These are phyloP conservation scores for Botrytis galanthina DNA, from an alignment of 2,329 filamentous ascomycete species.

Conservation along the genomic window DNA sequence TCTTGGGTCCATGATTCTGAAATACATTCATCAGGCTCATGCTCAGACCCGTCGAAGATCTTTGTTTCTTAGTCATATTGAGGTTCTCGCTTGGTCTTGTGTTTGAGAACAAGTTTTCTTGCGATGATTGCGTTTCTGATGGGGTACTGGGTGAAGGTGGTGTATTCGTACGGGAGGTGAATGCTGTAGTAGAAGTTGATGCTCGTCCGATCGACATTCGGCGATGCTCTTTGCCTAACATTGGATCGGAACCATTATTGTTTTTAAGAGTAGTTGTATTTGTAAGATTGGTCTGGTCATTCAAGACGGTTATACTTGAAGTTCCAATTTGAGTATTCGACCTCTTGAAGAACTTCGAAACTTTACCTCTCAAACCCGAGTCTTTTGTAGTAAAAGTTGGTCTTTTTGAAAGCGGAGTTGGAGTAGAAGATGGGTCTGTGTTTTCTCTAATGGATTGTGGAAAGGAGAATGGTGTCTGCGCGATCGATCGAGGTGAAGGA, in stretches of 20 bases:
- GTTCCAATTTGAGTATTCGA: slow-evolving; percentile 24
- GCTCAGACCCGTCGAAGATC: slow-evolving; percentile 35
- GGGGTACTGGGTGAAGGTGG: slow-evolving; percentile 49
- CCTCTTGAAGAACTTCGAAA: slow-evolving; percentile 30
- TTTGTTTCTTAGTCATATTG: slow-evolving; percentile 49
- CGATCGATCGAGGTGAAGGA: slow-evolving; percentile 21
- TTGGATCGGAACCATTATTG: slow-evolving; percentile 26
- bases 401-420: slow-evolving; percentile 18
- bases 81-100: slow-evolving; percentile 39
- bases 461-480: neutral
- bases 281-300: slow-evolving; percentile 15
- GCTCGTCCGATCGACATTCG: slow-evolving; percentile 25
- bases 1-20: slow-evolving; percentile 24
- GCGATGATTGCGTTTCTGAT: slow-evolving; percentile 28
- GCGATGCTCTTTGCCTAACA: slow-evolving; percentile 25
- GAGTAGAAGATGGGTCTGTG: neutral
- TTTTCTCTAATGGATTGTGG: slow-evolving; percentile 18
- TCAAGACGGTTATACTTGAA: slow-evolving; percentile 14
- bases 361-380: slow-evolving; percentile 22
- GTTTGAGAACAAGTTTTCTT: slow-evolving; percentile 11
- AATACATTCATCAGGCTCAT: slow-evolving; percentile 29
- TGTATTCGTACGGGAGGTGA: slow-evolving; percentile 29
- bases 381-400: slow-evolving; percentile 22
- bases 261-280: slow-evolving; percentile 13
- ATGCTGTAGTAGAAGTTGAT: slow-evolving; percentile 30